A percentile compares a stretch with the other conserved stretches of the same genome.
Conservation (phyloP, 2,329 filamentous ascomycete genomes). For the Colletotrichum sidae region DNA sequence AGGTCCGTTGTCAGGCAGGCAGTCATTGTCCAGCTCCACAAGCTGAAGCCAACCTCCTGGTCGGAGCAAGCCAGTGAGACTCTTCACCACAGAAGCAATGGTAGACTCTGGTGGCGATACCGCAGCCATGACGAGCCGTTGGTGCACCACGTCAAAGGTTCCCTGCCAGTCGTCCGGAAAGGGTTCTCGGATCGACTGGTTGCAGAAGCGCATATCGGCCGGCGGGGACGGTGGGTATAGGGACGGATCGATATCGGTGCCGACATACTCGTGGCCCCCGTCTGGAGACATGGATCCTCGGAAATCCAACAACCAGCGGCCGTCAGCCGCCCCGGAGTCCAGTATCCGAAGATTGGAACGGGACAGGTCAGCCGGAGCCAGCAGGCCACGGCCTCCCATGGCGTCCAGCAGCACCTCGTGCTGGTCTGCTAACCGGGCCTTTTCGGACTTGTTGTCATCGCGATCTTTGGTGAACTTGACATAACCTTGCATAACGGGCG, state of each 20-base stretch:
- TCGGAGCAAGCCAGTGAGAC: conserved; percentile 14
- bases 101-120: conserved; percentile 8
- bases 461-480: conserved; percentile 12
- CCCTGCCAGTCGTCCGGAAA: conserved; percentile 17
- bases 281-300: conserved; percentile 6
- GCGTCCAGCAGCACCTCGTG: conserved; percentile 21
- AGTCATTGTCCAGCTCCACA: conserved; percentile 12
- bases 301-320: conserved; percentile 26
- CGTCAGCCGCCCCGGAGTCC: conserved; percentile 26
- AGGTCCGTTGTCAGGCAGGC: neutral
- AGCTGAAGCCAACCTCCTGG: conserved; percentile 29
- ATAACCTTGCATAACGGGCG: conserved; percentile 1
- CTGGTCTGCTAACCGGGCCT: conserved; percentile 19
- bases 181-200: conserved; percentile 22
- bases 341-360: conserved; percentile 13
- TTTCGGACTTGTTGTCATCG: conserved; percentile 7
- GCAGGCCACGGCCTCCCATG: conserved; percentile 19
- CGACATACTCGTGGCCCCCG: conserved; percentile 14
- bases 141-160: conserved; percentile 28
- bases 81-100: conserved; percentile 4
- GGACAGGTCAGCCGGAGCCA: conserved; percentile 26
- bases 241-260: conserved; percentile 23
- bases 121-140: conserved; percentile 17
- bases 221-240: conserved; percentile 19
- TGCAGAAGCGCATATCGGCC: conserved; percentile 6